Conservation (phyloP, 106 monocot genomes). For the Xerophyta viscosa region DNA sequence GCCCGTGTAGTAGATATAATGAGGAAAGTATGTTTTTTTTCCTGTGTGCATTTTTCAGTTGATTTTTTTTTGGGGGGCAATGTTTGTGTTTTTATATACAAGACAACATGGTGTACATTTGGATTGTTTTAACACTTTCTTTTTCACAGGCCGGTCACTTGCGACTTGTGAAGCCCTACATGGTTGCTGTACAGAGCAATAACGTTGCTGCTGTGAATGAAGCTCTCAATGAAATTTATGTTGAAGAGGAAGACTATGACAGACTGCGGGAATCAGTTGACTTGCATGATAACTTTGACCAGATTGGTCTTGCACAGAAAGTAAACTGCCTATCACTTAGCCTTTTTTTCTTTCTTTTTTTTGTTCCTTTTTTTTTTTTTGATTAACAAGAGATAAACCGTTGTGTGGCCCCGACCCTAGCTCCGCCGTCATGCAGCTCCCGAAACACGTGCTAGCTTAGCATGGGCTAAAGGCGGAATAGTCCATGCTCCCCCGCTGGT, state of each 20-base stretch:
- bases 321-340: slow-evolving; percentile 38
- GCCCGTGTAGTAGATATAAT: slow-evolving; percentile 94
- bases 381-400: no score
- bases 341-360: no score
- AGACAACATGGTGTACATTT: no score
- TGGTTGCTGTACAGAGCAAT: slow-evolving; percentile 98
- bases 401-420: no score
- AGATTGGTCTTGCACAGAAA: slow-evolving; percentile 98
- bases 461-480: no score
- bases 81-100: no score
- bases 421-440: no score
- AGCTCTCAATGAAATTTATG: slow-evolving; percentile 96
- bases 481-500: no score
- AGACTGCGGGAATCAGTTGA: slow-evolving; percentile 94
- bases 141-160: slow-evolving; percentile 72
- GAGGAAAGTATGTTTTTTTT: slow-evolving; percentile 69
- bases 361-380: no score
- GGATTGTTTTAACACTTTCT: background rate
- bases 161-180: slow-evolving; percentile 94
- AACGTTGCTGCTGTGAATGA: slow-evolving; percentile 98
- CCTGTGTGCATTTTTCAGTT: no score
- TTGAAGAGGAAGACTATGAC: slow-evolving; percentile 97
- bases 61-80: no score
- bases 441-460: no score
- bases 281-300: slow-evolving; percentile 98